Percentiles rank a stretch among this genome's conserved stretches.
These are phyloP conservation scores for Eutypa lata DNA, from an alignment of 2,329 filamentous ascomycete species.

Conservation along the genomic window DNA sequence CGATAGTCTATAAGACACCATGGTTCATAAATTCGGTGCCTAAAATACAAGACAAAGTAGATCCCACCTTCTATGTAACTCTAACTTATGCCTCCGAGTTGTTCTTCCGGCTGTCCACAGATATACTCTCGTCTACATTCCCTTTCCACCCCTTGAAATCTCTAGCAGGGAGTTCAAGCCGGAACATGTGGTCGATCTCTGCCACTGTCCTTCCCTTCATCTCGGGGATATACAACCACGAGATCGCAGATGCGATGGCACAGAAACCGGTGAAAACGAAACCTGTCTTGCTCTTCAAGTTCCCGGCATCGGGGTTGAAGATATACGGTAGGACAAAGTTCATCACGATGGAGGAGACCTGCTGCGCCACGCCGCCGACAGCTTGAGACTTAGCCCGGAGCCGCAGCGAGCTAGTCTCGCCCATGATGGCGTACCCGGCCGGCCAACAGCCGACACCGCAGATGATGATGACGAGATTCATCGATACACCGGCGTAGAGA, in stretches of 20 bases:
- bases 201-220: constrained; percentile 45
- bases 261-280: constrained; percentile 38
- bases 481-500: constrained; percentile 36
- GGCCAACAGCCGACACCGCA: constrained; percentile 13
- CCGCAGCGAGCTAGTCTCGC: constrained; percentile 31
- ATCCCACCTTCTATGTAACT: too few relatives aligned
- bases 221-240: constrained; percentile 49
- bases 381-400: constrained; percentile 36
- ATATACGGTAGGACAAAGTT: constrained; percentile 48
- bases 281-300: constrained; percentile 39
- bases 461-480: constrained; percentile 37
- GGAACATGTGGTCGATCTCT: constrained; percentile 45
- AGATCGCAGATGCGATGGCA: constrained; percentile 30
- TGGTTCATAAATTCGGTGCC: neutral
- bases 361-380: constrained; percentile 19
- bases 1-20: too few relatives aligned
- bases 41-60: neutral
- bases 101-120: neutral
- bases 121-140: neutral
- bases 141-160: constrained; percentile 18
- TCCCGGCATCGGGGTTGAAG: constrained; percentile 38
- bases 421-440: constrained; percentile 32
- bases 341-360: constrained; percentile 26
- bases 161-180: constrained; percentile 22
- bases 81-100: neutral